Evolutionary conservation across 1,139 yeast genomes (phyloP).

Genomic region (Yamadazyma mexicana): DNA sequence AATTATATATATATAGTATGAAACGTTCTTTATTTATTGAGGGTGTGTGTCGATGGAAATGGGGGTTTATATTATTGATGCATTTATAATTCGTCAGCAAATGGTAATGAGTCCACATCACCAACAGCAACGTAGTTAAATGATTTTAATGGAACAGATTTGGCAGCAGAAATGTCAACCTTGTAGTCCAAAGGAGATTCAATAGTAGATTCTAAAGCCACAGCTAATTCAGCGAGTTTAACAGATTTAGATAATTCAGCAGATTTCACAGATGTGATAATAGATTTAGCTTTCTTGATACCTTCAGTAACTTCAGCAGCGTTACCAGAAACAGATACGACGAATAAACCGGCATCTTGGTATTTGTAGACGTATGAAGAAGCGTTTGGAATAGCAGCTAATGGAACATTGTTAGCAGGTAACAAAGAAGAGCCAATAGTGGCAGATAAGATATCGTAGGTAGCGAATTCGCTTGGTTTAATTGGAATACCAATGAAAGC

Average conservation of each 20-base stretch:
- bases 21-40: neutral
- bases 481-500: slow-evolving; percentile 86
- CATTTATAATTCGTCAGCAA: slow-evolving; percentile 76
- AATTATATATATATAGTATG: too few species aligned
- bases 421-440: slow-evolving; percentile 66
- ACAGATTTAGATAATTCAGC: slow-evolving; percentile 40
- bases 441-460: slow-evolving; percentile 71
- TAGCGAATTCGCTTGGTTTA: slow-evolving; percentile 60
- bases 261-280: slow-evolving; percentile 40
- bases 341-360: slow-evolving; percentile 82
- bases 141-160: slow-evolving; percentile 56
- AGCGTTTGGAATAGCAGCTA: slow-evolving; percentile 53
- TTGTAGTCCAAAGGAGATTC: slow-evolving; percentile 49
- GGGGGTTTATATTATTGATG: neutral
- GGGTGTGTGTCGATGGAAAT: neutral
- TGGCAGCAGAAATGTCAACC: slow-evolving; percentile 42
- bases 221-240: slow-evolving; percentile 48
- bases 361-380: slow-evolving; percentile 65
- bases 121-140: slow-evolving; percentile 92
- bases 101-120: slow-evolving; percentile 84
- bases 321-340: slow-evolving; percentile 63
- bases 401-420: slow-evolving; percentile 48
- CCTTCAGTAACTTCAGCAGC: slow-evolving; percentile 61
- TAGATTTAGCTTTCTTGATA: slow-evolving; percentile 63
- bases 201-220: slow-evolving; percentile 50